Evolutionary conservation across 2,329 filamentous ascomycete species (phyloP).

Genomic region (Sporothrix pallida): DNA sequence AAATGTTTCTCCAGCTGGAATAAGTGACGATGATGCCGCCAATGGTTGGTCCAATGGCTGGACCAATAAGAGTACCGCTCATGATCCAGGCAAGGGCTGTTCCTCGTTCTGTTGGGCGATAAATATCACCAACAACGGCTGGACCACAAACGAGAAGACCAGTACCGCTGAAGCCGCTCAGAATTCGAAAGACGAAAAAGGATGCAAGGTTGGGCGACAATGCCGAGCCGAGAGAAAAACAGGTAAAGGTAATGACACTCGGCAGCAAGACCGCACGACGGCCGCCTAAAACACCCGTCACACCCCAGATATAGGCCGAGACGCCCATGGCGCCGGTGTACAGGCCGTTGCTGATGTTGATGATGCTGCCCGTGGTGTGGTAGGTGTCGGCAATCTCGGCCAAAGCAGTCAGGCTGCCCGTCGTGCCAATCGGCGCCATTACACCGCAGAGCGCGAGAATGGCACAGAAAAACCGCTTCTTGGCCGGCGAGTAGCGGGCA

Average conservation of each 20-base stretch:
- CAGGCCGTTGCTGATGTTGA: constrained; percentile 30
- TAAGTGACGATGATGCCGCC: constrained; percentile 53
- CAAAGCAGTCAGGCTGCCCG: constrained; percentile 28
- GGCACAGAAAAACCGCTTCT: constrained; percentile 21
- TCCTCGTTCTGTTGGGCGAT: constrained; percentile 58
- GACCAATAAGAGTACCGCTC: constrained; percentile 68
- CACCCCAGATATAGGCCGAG: constrained; percentile 31
- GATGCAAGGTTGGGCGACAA: constrained; percentile 67
- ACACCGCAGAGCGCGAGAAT: constrained; percentile 21
- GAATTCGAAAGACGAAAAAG: constrained; percentile 71
- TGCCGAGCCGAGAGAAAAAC: constrained; percentile 68
- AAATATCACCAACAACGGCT: constrained; percentile 60
- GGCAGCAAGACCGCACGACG: constrained; percentile 39
- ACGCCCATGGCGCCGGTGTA: constrained; percentile 33
- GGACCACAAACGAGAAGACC: constrained; percentile 70
- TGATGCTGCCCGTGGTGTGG: constrained; percentile 29
- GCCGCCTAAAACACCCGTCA: constrained; percentile 28
- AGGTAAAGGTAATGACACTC: constrained; percentile 55
- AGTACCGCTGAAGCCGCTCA: constrained; percentile 73
- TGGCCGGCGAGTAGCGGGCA: constrained; percentile 24
- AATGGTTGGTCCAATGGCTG: constrained; percentile 64
- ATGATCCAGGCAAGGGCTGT: constrained; percentile 71
- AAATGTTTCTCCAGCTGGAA: constrained; percentile 65
- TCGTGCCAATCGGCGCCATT: constrained; percentile 29
- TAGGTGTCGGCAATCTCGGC: constrained; percentile 28